These are phyloP conservation scores for Marasmius sp. DNA, from an alignment of 1,284 basidiomycete species.

Conservation along the genomic window DNA sequence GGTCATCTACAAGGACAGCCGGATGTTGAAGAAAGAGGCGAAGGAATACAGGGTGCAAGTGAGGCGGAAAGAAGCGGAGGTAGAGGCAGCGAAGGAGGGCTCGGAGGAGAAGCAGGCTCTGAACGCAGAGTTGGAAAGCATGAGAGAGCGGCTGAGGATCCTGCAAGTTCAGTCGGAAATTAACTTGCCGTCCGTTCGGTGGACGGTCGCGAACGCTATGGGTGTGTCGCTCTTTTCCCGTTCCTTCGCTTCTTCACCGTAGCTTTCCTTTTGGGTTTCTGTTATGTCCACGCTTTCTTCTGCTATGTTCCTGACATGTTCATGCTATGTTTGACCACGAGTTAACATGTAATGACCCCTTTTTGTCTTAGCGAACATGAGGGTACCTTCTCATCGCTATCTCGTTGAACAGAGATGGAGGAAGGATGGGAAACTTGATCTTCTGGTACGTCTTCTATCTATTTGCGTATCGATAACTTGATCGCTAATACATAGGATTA, in stretches of 20 bases:
- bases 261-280: neutral
- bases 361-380: slow-evolving; percentile 55
- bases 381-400: slow-evolving; percentile 71
- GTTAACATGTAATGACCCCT: neutral
- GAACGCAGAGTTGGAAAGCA: slow-evolving; percentile 35
- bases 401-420: slow-evolving; percentile 87
- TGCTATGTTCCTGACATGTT: no score
- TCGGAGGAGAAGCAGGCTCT: slow-evolving; percentile 28
- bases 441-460: slow-evolving; percentile 63
- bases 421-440: slow-evolving; percentile 78
- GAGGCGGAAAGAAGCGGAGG: slow-evolving; percentile 20
- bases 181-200: slow-evolving; percentile 78
- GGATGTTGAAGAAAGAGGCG: slow-evolving; percentile 36
- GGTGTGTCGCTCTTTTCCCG: slow-evolving; percentile 44
- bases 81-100: slow-evolving; percentile 19
- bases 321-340: neutral
- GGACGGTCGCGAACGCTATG: slow-evolving; percentile 75
- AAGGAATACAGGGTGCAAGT: slow-evolving; percentile 20
- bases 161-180: slow-evolving; percentile 67
- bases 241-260: neutral
- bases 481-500: slow-evolving; percentile 7
- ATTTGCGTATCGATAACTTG: slow-evolving; percentile 1
- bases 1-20: slow-evolving; percentile 57
- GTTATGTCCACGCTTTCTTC: neutral
- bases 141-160: slow-evolving; percentile 45